phyloP scores from a whole-genome alignment of 2,329 filamentous ascomycete genomes.

The Claviceps digitariae region DNA sequence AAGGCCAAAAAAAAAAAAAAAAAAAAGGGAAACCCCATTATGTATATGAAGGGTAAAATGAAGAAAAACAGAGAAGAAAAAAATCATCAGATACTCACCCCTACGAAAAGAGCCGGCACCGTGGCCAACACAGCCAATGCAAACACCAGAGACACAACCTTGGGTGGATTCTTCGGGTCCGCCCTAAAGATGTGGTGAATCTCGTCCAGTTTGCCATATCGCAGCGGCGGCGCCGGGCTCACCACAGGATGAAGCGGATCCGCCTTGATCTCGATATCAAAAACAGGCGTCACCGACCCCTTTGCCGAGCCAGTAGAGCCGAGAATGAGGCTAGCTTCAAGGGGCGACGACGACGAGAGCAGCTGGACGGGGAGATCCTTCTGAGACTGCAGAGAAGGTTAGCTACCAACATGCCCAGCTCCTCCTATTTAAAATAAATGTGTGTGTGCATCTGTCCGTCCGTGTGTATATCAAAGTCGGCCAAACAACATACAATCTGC shows the following conservation, averaged over 20 bases:
- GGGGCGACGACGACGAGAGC: slow-evolving; percentile 49
- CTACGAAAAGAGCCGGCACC: slow-evolving; percentile 57
- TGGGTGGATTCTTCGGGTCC: slow-evolving; percentile 68
- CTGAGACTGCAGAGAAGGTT: slow-evolving; percentile 47
- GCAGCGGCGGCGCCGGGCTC: slow-evolving; percentile 52
- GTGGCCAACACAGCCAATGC: slow-evolving; percentile 57
- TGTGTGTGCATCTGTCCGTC: no score
- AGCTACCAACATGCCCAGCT: neutral
- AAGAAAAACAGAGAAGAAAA: no score
- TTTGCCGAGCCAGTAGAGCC: slow-evolving; percentile 70
- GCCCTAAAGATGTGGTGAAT: slow-evolving; percentile 84
- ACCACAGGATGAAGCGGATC: slow-evolving; percentile 49
- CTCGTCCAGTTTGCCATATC: slow-evolving; percentile 72
- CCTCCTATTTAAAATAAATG: no score
- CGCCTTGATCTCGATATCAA: slow-evolving; percentile 54
- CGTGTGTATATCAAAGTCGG: no score
- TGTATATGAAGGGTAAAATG: no score
- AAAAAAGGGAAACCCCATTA: neutral
- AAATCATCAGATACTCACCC: slow-evolving; percentile 40
- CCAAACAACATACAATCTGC: slow-evolving; percentile 68
- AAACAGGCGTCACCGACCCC: slow-evolving; percentile 55
- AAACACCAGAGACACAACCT: slow-evolving; percentile 68
- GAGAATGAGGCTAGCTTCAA: slow-evolving; percentile 71
- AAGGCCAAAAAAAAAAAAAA: no score
- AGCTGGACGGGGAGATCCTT: slow-evolving; percentile 83